Base-by-base conservation (phyloP, 495 filamentous ascomycete species). In the Cryomyces antarcticus region DNA sequence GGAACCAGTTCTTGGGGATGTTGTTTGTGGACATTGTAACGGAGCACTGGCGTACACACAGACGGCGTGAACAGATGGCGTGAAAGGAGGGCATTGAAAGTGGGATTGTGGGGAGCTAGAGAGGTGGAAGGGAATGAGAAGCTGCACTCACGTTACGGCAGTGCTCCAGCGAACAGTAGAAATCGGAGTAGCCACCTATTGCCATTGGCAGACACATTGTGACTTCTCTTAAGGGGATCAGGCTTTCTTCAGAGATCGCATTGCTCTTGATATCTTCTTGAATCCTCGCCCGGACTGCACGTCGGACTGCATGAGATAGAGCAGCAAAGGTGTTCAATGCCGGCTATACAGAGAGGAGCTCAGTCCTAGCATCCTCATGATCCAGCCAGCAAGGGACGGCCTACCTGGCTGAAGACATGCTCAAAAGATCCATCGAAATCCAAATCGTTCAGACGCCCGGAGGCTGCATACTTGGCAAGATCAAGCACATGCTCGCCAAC, bases 151-250 rank as follows among this genome's bases (percentile, higher is more conserved):
- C 49, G 38, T 57, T 54, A 10, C 46, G 52, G 39, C 40, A 46
- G 34, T 57, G 54, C 36, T 57, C 49, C 6, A 65, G 50, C 28
- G 59, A 63, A 33, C 57, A 62, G 47, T 46, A 52, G 47, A 57
- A 57, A 43, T 57, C 54, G 17, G 49, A 44, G 45, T 46, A 57
- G 3, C 48, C 52, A n/a, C 41, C 37, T 13, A 49, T 51, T 12
- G 46, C 36, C 46, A 57, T 52, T 5, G 54, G 54, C 7, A 57
- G 47, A 27, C 50, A 47, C 36, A 45, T 52, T 10, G 38, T 42
- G 1, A 52, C 54, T 37, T 55, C 44, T 28, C 38, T 37, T 10
- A 54, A 47, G 11, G 38, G 38, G 7, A 11, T 39, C 38, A 17
- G 38, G 24, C 7, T 7, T 11, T 39, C 27, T 17, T 39, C 2